These are phyloP conservation scores for Umbelopsis sp. DNA, from an alignment of 192 early-diverging fungal species.

Conservation along the genomic window DNA sequence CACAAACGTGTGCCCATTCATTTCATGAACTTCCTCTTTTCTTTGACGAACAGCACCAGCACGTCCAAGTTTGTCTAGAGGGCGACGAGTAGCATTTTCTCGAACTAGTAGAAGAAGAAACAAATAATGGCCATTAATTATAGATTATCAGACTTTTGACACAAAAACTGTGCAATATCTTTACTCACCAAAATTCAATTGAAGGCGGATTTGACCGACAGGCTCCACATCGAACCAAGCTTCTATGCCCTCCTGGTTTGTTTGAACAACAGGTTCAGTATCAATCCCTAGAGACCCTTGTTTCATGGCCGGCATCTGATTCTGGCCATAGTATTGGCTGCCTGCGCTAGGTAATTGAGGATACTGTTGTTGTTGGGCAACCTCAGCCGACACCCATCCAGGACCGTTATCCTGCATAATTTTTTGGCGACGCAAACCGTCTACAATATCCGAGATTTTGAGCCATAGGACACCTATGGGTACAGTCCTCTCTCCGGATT, in stretches of 20 bases:
- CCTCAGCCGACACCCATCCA: constrained; percentile 50
- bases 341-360: background rate
- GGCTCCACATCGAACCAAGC: constrained; percentile 92
- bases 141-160: background rate
- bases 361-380: constrained; percentile 23
- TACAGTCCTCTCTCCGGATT: constrained; percentile 38
- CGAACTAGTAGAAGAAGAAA: constrained; percentile 24
- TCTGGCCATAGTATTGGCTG: constrained; percentile 11
- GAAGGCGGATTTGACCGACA: constrained; percentile 81
- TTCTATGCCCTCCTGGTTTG: constrained; percentile 52
- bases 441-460: constrained; percentile 89
- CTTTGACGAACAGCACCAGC: constrained; percentile 73
- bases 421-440: constrained; percentile 75
- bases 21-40: constrained; percentile 80
- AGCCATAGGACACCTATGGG: constrained; percentile 91
- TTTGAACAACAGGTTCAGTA: background rate
- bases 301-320: background rate
- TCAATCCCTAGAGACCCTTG: background rate
- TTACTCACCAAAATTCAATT: constrained; percentile 80
- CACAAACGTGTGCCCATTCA: constrained; percentile 93
- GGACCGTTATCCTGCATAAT: constrained; percentile 58
- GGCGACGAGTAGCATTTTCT: constrained; percentile 41
- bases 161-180: too few relatives aligned
- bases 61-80: constrained; percentile 66
- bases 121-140: background rate